These are phyloP conservation scores for Rossbeevera mucosa DNA, from an alignment of 768 basidiomycete genomes.

Conservation along the genomic window DNA sequence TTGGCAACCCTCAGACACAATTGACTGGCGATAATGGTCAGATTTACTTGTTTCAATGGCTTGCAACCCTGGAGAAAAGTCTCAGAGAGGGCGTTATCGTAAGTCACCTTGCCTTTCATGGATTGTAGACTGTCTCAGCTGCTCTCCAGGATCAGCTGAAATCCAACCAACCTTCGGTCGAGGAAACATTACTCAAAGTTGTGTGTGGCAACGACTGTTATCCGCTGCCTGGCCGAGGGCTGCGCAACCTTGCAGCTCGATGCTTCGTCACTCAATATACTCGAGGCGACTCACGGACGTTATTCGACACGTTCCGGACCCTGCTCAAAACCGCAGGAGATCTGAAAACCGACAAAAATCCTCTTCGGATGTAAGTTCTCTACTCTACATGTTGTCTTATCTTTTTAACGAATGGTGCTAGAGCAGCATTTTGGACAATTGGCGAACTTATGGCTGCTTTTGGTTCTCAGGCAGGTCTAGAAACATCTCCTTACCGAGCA, in stretches of 20 bases:
- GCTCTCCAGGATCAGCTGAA: constrained; percentile 60
- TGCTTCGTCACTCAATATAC: constrained; percentile 72
- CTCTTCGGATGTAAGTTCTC: constrained; percentile 57
- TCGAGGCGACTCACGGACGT: constrained; percentile 73
- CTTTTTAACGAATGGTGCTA: constrained; percentile 27
- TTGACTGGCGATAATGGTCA: constrained; percentile 72
- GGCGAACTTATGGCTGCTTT: constrained; percentile 85
- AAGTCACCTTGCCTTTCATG: constrained; percentile 23
- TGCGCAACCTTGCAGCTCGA: constrained; percentile 73
- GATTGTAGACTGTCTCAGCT: constrained; percentile 1
- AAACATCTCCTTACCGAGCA: not conserved
- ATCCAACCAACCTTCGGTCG: constrained; percentile 54
- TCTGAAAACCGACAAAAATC: constrained; percentile 63
- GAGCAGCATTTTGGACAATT: constrained; percentile 80
- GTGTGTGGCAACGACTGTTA: constrained; percentile 59
- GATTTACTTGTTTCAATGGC: constrained; percentile 82
- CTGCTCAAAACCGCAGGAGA: constrained; percentile 76
- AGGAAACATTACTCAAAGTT: constrained; percentile 62
- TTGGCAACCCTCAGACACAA: constrained; percentile 46
- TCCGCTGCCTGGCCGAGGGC: constrained; percentile 83
- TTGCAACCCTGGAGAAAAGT: constrained; percentile 59
- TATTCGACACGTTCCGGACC: constrained; percentile 83
- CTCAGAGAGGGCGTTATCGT: constrained; percentile 51
- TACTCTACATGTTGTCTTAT: not conserved
- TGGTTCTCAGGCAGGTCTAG: constrained; percentile 71